Percentiles rank a stretch among this genome's conserved stretches.
Conservation (phyloP, 805 yeast species). For the Lachancea thermotolerans region DNA sequence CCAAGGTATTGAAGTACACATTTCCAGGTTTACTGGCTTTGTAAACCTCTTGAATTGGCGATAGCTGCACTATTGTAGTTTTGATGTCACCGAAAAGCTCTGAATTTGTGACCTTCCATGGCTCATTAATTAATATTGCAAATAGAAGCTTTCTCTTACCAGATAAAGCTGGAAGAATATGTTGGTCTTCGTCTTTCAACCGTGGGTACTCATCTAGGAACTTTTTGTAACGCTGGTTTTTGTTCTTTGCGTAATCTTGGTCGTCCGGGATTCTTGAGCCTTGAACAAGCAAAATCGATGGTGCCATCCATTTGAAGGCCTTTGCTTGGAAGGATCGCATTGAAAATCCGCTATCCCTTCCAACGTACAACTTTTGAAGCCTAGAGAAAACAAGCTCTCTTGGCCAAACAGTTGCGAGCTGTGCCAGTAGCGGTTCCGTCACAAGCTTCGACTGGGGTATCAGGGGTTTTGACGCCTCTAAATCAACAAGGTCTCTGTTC, state of each 20-base stretch:
- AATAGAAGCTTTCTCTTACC: slow-evolving; percentile 43
- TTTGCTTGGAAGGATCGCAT: slow-evolving; percentile 80
- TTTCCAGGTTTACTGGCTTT: slow-evolving; percentile 34
- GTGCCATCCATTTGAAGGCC: slow-evolving; percentile 86
- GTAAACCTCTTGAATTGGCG: slow-evolving; percentile 59
- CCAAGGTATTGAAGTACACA: slow-evolving; percentile 62
- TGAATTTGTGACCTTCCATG: slow-evolving; percentile 74
- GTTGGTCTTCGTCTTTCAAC: slow-evolving; percentile 30
- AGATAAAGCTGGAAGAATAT: slow-evolving; percentile 11
- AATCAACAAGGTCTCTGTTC: slow-evolving; percentile 17
- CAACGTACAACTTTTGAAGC: slow-evolving; percentile 58
- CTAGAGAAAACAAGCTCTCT: slow-evolving; percentile 39
- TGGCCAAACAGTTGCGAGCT: slow-evolving; percentile 36
- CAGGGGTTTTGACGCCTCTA: slow-evolving; percentile 3
- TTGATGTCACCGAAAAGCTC: slow-evolving; percentile 60
- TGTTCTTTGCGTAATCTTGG: slow-evolving; percentile 18
- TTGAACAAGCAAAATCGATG: slow-evolving; percentile 61
- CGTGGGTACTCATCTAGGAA: slow-evolving; percentile 46
- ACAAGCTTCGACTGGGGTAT: slow-evolving; percentile 12
- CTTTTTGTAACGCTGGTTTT: slow-evolving; percentile 38
- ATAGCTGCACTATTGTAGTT: slow-evolving; percentile 55
- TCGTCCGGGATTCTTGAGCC: slow-evolving; percentile 47
- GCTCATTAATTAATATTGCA: slow-evolving; percentile 59
- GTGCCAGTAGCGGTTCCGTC: slow-evolving; percentile 35
- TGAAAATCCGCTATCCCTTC: slow-evolving; percentile 70